Evolutionary conservation across 306 rosid genomes (phyloP).

Genomic region (Malus asiatica): DNA sequence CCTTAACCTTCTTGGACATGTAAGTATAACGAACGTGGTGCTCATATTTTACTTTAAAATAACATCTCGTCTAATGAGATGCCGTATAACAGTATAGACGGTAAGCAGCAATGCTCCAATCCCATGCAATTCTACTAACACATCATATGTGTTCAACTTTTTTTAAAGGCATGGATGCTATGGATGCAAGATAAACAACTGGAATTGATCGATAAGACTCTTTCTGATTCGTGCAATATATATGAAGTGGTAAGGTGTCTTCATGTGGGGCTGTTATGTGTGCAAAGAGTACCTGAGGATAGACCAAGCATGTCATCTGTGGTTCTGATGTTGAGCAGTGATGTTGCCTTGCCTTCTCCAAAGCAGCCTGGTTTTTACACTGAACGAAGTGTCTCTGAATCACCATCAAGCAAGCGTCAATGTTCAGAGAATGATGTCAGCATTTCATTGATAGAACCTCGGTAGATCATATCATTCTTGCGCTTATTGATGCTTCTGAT

Average conservation of each 20-base stretch:
- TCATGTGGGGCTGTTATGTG: constrained; percentile 14
- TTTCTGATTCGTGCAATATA: not conserved
- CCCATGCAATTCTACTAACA: not conserved
- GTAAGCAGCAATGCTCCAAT: not conserved
- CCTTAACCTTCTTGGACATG: constrained; percentile 22
- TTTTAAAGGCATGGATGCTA: constrained; percentile 19
- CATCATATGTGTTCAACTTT: not conserved
- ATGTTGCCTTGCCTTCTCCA: constrained; percentile 6
- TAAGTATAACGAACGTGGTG: not conserved
- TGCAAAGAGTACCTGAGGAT: constrained; percentile 15
- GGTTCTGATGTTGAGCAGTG: constrained; percentile 8
- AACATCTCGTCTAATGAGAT: not conserved
- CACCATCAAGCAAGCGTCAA: not conserved
- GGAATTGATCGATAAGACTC: not conserved
- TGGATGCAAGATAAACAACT: constrained; percentile 11
- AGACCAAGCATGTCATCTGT: constrained; percentile 16
- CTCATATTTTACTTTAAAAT: not conserved
- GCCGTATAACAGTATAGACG: not conserved
- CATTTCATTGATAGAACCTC: not conserved
- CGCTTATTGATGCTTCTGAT: not conserved
- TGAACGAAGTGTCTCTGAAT: not conserved
- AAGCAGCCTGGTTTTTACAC: constrained; percentile 14
- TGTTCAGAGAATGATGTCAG: not conserved
- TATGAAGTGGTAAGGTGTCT: constrained; percentile 8
- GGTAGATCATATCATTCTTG: not conserved